Conservation (phyloP, 1,284 basidiomycete species). For the Tylopilus orsonianus region DNA sequence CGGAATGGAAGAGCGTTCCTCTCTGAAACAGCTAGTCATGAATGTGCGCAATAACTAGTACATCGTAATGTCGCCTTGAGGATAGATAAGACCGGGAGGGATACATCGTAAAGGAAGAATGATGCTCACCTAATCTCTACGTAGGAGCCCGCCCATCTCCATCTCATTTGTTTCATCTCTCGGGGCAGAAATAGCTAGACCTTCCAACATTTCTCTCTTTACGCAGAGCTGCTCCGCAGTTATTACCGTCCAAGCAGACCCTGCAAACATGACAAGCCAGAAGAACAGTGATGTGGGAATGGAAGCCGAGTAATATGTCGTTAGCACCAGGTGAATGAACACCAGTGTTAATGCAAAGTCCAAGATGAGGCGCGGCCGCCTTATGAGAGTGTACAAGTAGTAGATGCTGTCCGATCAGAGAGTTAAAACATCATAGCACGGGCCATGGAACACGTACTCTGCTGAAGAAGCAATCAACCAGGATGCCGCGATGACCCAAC, state of each 20-base stretch:
- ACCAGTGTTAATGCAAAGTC: conserved; percentile 91
- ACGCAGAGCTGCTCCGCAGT: conserved; percentile 92
- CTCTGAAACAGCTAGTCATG: conserved; percentile 19
- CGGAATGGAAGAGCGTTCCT: conserved; percentile 1
- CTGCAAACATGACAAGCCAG: conserved; percentile 77
- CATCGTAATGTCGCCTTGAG: conserved; percentile 24
- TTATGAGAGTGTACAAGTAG: conserved; percentile 84
- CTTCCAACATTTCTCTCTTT: conserved; percentile 88
- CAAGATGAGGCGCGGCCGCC: conserved; percentile 89
- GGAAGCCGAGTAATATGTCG: conserved; percentile 86
- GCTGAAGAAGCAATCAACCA: conserved; percentile 80
- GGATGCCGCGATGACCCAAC: conserved; percentile 83
- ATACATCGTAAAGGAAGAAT: conserved; percentile 11
- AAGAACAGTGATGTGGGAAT: conserved; percentile 90
- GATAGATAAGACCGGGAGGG: conserved; percentile 5
- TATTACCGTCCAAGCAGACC: conserved; percentile 75
- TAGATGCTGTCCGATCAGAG: conserved; percentile 61
- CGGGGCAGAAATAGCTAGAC: conserved; percentile 57
- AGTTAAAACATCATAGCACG: conserved; percentile 23
- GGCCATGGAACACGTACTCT: conserved; percentile 59
- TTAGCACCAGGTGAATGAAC: conserved; percentile 88
- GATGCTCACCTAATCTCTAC: conserved; percentile 35
- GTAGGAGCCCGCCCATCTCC: conserved; percentile 59
- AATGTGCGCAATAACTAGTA: conserved; percentile 17
- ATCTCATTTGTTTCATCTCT: conserved; percentile 46